Percentiles rank a stretch among this genome's conserved stretches.
Conservation (phyloP, 1,284 basidiomycete species). For the Ustilago crameri region DNA sequence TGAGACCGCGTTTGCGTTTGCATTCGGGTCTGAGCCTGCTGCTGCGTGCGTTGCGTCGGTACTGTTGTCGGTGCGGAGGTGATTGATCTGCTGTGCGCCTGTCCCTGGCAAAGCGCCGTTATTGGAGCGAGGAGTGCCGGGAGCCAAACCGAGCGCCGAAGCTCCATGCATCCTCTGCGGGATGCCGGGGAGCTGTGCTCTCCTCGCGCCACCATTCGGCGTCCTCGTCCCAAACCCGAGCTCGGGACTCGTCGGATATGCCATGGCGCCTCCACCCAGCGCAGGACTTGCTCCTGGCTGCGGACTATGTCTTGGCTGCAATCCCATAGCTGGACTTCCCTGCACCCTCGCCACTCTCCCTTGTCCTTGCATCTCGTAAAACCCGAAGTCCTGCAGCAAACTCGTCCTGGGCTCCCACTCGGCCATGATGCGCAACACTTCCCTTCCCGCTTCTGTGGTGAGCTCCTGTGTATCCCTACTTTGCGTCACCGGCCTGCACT, state of each 20-base stretch:
- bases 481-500: slow-evolving; percentile 66
- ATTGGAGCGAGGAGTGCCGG: slow-evolving; percentile 12
- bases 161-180: slow-evolving; percentile 15
- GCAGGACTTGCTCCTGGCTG: slow-evolving; percentile 22
- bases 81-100: slow-evolving; percentile 3
- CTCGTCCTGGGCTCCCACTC: slow-evolving; percentile 49
- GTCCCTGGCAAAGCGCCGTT: neutral
- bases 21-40: neutral
- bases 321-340: slow-evolving; percentile 18
- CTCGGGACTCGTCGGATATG: slow-evolving; percentile 15
- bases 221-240: slow-evolving; percentile 1
- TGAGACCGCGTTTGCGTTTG: slow-evolving; percentile 5
- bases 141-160: slow-evolving; percentile 20
- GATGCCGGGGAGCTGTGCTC: slow-evolving; percentile 5
- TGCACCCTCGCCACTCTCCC: neutral
- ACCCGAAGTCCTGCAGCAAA: slow-evolving; percentile 54
- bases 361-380: slow-evolving; percentile 55
- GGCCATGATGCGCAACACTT: slow-evolving; percentile 60
- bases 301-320: slow-evolving; percentile 26
- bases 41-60: neutral
- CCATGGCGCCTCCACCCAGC: slow-evolving; percentile 7
- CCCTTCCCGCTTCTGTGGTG: slow-evolving; percentile 50
- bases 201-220: slow-evolving; percentile 19
- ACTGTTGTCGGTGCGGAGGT: neutral
- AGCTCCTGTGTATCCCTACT: slow-evolving; percentile 67